phyloP scores from a whole-genome alignment of 805 yeast genomes.

The Sugiyamaella floridensis region DNA sequence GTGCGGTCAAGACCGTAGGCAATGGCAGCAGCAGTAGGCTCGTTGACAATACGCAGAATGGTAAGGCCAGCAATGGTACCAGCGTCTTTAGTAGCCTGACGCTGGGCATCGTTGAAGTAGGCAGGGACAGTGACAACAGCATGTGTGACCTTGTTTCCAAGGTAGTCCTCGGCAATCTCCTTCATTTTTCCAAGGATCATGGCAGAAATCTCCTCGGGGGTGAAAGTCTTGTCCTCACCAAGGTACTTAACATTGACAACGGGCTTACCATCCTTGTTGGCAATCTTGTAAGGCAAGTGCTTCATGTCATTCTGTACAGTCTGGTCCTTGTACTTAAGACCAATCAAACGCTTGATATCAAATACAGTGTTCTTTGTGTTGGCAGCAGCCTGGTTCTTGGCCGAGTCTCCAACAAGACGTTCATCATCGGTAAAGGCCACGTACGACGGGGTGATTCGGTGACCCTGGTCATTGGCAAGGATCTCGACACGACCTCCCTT shows the following conservation, averaged over 20 bases:
- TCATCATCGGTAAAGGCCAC: constrained; percentile 91
- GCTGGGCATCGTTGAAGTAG: constrained; percentile 87
- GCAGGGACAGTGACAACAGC: constrained; percentile 94
- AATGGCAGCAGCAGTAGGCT: constrained; percentile 96
- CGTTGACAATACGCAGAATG: constrained; percentile 82
- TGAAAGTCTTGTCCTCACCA: constrained; percentile 69
- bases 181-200: constrained; percentile 91
- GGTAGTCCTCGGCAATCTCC: constrained; percentile 82
- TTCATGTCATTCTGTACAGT: constrained; percentile 76
- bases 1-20: constrained; percentile 86
- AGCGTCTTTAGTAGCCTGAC: constrained; percentile 92
- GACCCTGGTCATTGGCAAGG: constrained; percentile 93
- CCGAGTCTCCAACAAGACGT: constrained; percentile 93
- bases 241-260: constrained; percentile 65
- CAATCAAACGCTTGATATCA: constrained; percentile 88
- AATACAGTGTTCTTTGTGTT: constrained; percentile 82
- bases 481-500: constrained; percentile 83
- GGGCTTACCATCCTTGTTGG: constrained; percentile 73
- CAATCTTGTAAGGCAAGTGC: constrained; percentile 71
- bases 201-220: constrained; percentile 90
- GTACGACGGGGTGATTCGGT: constrained; percentile 92
- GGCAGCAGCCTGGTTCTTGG: constrained; percentile 90
- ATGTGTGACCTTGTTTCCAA: constrained; percentile 77
- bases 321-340: constrained; percentile 68
- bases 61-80: constrained; percentile 88